Base-by-base conservation (phyloP, 176 grass and related monocot genomes). In the Echinochloa phyllopogon region DNA sequence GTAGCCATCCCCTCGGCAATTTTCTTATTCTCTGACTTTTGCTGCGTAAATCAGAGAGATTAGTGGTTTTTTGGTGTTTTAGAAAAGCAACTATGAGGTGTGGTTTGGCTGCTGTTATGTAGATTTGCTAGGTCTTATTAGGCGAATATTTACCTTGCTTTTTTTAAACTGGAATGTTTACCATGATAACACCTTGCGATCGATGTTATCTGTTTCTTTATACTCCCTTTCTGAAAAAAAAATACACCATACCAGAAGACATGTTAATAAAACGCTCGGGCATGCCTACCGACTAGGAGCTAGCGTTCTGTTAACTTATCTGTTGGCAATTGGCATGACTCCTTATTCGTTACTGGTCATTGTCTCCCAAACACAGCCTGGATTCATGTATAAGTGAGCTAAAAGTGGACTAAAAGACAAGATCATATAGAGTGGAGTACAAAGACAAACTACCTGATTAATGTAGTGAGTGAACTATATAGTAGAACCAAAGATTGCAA, bases 371-470 rank as follows among this genome's bases (percentile, higher is more conserved):
- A 67, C 69, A 61, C 14, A 51, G 21, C 62, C 16, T 61, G 51
- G 63, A 82, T 61, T 82, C 15, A 29, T 51, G 36, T 42, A 36
- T 52, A 83, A 88, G 86, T 77, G 17, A 71, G 57, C 52, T 62
- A 40, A 75, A 75, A 84, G 71, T 84, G 47, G 14, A 65, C 44
- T 83, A 70, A 20, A 83, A 71, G 79, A 61, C 33, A 83, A 83
- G 72, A 52, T 61, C 64, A 43, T 44, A 61, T 69, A 83, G 53
- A 77, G 79, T 88, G 52, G 42, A 83, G 72, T 86, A 49, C 25
- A 87, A 60, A 69, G 71, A 21, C 63, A 76, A 48, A 87, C 69
- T 24, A 65, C 5, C 18, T 57, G 12, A 49, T 43, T 29, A 65
- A 23, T 49, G 69, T 10, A 21, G 76, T 57, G 36, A 57, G 29